phyloP scores from a whole-genome alignment of 2,329 filamentous ascomycete genomes.

The Colletotrichum lentis region DNA sequence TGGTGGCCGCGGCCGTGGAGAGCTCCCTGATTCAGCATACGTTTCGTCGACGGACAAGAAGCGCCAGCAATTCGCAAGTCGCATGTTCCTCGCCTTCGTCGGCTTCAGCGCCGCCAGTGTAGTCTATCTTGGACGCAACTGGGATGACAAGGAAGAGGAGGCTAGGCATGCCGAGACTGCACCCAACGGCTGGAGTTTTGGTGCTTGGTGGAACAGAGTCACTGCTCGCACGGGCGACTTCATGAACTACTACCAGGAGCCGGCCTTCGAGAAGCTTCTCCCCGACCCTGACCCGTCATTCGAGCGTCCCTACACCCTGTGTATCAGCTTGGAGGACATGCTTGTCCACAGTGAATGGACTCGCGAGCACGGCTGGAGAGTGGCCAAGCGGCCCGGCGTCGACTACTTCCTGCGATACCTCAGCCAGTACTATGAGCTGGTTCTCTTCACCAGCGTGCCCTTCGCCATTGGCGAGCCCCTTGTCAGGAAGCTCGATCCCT shows the following conservation, averaged over 20 bases:
- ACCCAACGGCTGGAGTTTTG: conserved; percentile 80
- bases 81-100: conserved; percentile 71
- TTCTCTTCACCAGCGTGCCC: conserved; percentile 91
- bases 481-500: conserved; percentile 92
- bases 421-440: conserved; percentile 96
- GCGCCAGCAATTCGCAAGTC: conserved; percentile 78
- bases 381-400: conserved; percentile 92
- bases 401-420: conserved; percentile 98
- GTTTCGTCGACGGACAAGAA: conserved; percentile 89
- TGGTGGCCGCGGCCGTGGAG: conserved; percentile 63
- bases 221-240: conserved; percentile 78
- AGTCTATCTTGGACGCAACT: conserved; percentile 85
- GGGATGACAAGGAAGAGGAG: conserved; percentile 83
- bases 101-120: conserved; percentile 64
- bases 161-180: conserved; percentile 69
- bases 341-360: conserved; percentile 95
- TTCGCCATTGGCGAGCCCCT: conserved; percentile 86
- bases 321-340: conserved; percentile 91
- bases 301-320: conserved; percentile 88
- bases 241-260: conserved; percentile 93
- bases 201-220: conserved; percentile 81
- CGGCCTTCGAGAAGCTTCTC: conserved; percentile 90
- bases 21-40: conserved; percentile 81
- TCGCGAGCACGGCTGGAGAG: conserved; percentile 91
- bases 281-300: conserved; percentile 82